A percentile compares a stretch with the other conserved stretches of the same genome.
These are phyloP conservation scores for Carex cristatella DNA, from an alignment of 176 grass and related monocot genomes.

Conservation along the genomic window DNA sequence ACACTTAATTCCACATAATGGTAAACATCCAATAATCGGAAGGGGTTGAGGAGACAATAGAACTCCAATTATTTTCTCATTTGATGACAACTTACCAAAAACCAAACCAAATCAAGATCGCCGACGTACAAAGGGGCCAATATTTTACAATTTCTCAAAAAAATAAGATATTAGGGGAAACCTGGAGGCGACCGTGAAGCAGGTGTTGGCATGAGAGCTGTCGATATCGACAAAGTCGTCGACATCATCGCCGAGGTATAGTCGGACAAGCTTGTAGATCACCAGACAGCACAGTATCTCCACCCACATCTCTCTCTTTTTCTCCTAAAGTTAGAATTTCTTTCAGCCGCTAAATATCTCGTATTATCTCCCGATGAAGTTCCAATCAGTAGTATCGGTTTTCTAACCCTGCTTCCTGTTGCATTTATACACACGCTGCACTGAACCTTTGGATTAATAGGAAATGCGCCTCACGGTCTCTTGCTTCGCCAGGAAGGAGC, in stretches of 20 bases:
- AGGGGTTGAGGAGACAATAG: background rate
- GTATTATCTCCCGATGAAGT: background rate
- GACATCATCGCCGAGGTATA: constrained; percentile 32
- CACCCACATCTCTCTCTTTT: constrained; percentile 54
- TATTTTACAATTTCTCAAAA: background rate
- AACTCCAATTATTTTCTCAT: background rate
- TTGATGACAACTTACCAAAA: background rate
- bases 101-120: background rate
- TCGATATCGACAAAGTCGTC: constrained; percentile 54
- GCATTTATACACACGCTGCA: background rate
- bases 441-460: background rate
- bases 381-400: background rate
- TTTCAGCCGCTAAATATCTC: background rate
- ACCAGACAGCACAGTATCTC: constrained; percentile 80
- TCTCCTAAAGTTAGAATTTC: background rate
- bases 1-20: no score
- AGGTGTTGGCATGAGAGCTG: constrained; percentile 63
- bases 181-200: constrained; percentile 70
- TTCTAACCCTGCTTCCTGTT: background rate
- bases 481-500: background rate
- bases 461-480: background rate
- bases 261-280: constrained; percentile 61
- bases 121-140: background rate
- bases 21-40: background rate
- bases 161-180: background rate